Percentiles rank a stretch among this genome's conserved stretches.
phyloP scores from a whole-genome alignment of 768 basidiomycete species.

The Hydnomerulius pinastri region DNA sequence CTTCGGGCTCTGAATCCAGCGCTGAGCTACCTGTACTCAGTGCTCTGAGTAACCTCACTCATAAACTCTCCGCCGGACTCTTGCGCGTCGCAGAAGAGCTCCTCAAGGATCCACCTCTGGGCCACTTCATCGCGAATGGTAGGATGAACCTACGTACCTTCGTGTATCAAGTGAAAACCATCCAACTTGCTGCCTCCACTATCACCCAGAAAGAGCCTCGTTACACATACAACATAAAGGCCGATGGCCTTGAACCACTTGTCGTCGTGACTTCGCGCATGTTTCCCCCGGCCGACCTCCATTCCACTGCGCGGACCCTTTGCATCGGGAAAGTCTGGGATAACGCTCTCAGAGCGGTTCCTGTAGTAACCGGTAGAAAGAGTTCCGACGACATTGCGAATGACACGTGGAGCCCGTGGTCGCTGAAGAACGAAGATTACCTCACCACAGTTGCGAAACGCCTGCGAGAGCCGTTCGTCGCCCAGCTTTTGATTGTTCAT shows the following conservation, averaged over 20 bases:
- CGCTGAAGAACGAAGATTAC: constrained; percentile 12
- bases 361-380: neutral
- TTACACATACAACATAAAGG: constrained; percentile 22
- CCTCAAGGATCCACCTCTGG: constrained; percentile 25
- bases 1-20: constrained; percentile 1
- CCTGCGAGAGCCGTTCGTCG: constrained; percentile 23
- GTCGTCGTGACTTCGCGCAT: constrained; percentile 14
- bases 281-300: constrained; percentile 2
- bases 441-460: constrained; percentile 10
- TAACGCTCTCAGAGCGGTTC: constrained; percentile 13
- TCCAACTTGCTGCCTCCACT: constrained; percentile 6
- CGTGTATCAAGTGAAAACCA: constrained; percentile 20
- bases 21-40: constrained; percentile 10
- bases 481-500: constrained; percentile 21
- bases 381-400: neutral
- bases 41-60: constrained; percentile 14
- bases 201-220: constrained; percentile 11
- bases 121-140: constrained; percentile 31
- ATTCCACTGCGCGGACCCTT: constrained; percentile 2
- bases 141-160: constrained; percentile 30
- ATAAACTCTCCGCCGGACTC: constrained; percentile 14
- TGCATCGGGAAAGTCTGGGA: constrained; percentile 28
- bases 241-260: constrained; percentile 17
- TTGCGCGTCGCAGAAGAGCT: constrained; percentile 20
- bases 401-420: constrained; percentile 17